Evolutionary conservation across 257 asterid species (phyloP), one percentile per base, ranked within the genome.

Genomic region (Phtheirospermum japonicum): DNA sequence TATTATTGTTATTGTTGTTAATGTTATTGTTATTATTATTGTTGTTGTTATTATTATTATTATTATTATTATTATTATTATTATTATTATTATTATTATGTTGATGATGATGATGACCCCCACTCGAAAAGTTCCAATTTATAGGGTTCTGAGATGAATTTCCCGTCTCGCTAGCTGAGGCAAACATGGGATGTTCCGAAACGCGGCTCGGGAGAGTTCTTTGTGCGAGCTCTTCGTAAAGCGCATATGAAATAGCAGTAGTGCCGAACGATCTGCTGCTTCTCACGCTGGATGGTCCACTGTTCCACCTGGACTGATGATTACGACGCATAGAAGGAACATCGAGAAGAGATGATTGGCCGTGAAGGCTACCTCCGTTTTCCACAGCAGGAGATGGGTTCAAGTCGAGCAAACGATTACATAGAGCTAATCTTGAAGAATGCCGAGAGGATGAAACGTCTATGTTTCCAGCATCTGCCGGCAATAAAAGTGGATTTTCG

Each of bases 131-230:
- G 64, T 73, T 68, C 95, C 95, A 90, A 66, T 71, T 76, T 4
- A 33, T 14, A 36, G 69, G 70, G 18, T 69, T 71, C 54, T 81
- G 95, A 45, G 78, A 74, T 14, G 85, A 64, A 71, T 54, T 75
- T 70, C 86, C 81, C 26, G 58, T 72, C 59, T 83, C 91, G 55
- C 61, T 34, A 13, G 83, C 64, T 0, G 88, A 85, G 56, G 78
- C 34, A 70, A 87, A 87, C 77, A 90, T 73, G 18, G 98, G 91
- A 73, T 83, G 92, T 33, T 90, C 95, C 6, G 87, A 82, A 59
- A 87, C 74, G 82, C 79, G 77, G 71, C 94, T 77, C 0, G 95
- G 85, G 53, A 79, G 70, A 54, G 69, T 71, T 50, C 89, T 65
- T 19, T 75, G 23, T 9, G 61, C 39, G 9, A 87, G 72, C 13